Conservation (phyloP, 768 basidiomycete species). For the Lactarius tabidus region DNA sequence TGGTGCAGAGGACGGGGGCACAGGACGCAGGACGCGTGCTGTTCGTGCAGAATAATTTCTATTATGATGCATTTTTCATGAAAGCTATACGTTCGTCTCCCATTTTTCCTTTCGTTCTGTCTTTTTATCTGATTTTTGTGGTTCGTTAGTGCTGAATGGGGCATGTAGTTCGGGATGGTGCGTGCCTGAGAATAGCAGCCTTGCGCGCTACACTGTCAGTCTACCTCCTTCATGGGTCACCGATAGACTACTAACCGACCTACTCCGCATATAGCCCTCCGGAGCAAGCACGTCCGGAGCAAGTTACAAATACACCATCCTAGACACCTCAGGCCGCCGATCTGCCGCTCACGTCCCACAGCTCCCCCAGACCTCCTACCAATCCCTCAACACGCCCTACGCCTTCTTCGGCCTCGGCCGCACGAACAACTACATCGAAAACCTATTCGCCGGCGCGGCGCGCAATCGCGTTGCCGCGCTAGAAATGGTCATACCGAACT, state of each 20-base stretch:
- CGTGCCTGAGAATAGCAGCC: conserved; percentile 48
- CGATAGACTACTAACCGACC: too few relatives aligned
- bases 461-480: conserved; percentile 83
- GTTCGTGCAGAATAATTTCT: conserved; percentile 96
- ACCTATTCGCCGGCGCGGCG: conserved; percentile 93
- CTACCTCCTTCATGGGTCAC: not conserved
- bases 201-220: conserved; percentile 68
- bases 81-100: conserved; percentile 81
- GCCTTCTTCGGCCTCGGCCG: conserved; percentile 95
- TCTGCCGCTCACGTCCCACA: conserved; percentile 94
- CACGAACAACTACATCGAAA: conserved; percentile 99
- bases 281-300: conserved; percentile 94
- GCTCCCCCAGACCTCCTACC: conserved; percentile 89
- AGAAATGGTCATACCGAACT: conserved; percentile 97
- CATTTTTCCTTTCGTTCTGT: not conserved
- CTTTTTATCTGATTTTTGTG: conserved; percentile 1
- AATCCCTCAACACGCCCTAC: conserved; percentile 86
- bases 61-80: conserved; percentile 97
- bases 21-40: conserved; percentile 58
- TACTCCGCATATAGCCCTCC: conserved; percentile 78
- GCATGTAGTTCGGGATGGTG: conserved; percentile 87
- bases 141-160: conserved; percentile 79
- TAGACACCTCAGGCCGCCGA: conserved; percentile 84
- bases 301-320: conserved; percentile 93
- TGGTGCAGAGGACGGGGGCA: conserved; percentile 78